phyloP scores from a whole-genome alignment of 768 basidiomycete species.

The Panus rudis region DNA sequence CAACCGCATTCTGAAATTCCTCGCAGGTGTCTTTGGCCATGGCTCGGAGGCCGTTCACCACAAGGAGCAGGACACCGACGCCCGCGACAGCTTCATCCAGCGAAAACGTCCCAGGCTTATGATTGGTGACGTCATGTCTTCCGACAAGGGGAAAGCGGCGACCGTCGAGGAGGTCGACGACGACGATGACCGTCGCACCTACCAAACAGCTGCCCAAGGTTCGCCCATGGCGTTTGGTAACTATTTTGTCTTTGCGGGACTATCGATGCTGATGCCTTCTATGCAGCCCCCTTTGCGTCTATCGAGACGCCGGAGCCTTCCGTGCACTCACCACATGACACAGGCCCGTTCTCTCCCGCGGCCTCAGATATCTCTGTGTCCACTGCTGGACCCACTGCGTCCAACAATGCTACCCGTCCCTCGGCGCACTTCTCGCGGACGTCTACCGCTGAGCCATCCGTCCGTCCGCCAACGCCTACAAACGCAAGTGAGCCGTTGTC shows the following conservation, averaged over 20 bases:
- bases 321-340: constrained; percentile 30
- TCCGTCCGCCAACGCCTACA: too few relatives aligned
- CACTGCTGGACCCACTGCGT: background rate
- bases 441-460: constrained; percentile 1
- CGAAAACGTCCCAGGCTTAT: constrained; percentile 51
- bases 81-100: constrained; percentile 35
- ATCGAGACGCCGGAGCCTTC: constrained; percentile 40
- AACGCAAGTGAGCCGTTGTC: background rate
- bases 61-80: constrained; percentile 29
- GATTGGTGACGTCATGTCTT: constrained; percentile 48
- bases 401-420: constrained; percentile 4
- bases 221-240: background rate
- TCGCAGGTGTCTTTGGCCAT: constrained; percentile 85
- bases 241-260: background rate
- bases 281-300: constrained; percentile 34
- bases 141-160: constrained; percentile 30
- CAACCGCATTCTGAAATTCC: constrained; percentile 89
- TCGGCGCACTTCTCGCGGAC: constrained; percentile 1
- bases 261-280: background rate
- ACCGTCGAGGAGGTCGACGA: constrained; percentile 33
- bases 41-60: constrained; percentile 27
- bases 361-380: constrained; percentile 6
- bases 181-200: constrained; percentile 29
- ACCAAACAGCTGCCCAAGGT: background rate
- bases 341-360: constrained; percentile 20